phyloP scores from a whole-genome alignment of 1,284 basidiomycete species.

The Trametes sp. region DNA sequence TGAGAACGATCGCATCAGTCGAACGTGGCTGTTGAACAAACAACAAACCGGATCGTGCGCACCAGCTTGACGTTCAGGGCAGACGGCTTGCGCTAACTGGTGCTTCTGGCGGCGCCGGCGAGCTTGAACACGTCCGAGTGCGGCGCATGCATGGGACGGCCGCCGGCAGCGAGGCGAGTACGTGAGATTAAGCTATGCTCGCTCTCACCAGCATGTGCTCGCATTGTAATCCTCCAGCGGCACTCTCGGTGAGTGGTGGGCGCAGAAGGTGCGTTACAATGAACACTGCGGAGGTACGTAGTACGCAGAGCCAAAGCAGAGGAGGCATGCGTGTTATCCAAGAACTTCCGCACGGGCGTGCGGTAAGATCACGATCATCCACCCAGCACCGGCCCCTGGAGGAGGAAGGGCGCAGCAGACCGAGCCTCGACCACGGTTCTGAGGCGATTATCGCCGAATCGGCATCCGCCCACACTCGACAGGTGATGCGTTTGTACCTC shows the following conservation, averaged over 20 bases:
- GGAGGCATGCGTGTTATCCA: not conserved
- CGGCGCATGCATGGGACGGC: not conserved
- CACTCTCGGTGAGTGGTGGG: not conserved
- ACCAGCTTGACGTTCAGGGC: not conserved
- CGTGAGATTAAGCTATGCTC: not conserved
- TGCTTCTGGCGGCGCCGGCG: not conserved
- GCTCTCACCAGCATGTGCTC: constrained; percentile 1
- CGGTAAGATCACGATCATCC: no score
- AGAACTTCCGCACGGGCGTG: not conserved
- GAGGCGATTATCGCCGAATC: constrained; percentile 12
- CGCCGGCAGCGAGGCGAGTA: not conserved
- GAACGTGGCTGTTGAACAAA: constrained; percentile 1
- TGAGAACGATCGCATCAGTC: constrained; percentile 1
- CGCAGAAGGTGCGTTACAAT: not conserved
- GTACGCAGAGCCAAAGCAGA: not conserved
- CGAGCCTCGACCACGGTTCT: not conserved
- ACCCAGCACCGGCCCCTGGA: no score
- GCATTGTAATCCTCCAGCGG: not conserved
- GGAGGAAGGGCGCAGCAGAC: not conserved
- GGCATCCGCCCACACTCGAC: not conserved
- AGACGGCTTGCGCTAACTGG: not conserved
- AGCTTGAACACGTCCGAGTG: not conserved
- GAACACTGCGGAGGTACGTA: not conserved
- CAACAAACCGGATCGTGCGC: not conserved
- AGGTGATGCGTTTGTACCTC: constrained; percentile 1